Conservation (phyloP, 2,329 filamentous ascomycete species). For the Fusarium sp. region DNA sequence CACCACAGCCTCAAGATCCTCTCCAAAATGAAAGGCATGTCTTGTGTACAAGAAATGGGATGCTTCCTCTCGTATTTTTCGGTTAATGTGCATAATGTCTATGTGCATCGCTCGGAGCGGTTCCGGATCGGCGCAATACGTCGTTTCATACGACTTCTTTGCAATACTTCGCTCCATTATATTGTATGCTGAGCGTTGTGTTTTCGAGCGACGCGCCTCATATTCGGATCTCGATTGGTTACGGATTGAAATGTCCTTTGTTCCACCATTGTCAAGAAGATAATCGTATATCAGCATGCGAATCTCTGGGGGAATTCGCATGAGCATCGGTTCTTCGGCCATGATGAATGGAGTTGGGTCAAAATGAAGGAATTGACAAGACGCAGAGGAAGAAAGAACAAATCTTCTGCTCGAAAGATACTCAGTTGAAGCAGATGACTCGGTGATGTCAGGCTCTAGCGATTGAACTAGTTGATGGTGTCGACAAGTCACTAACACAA, state of each 20-base stretch:
- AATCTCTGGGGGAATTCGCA: constrained; percentile 57
- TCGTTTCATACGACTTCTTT: constrained; percentile 62
- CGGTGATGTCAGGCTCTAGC: constrained; percentile 26
- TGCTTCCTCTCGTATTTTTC: constrained; percentile 66
- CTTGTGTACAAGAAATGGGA: constrained; percentile 66
- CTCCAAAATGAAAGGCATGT: constrained; percentile 70
- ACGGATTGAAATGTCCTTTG: constrained; percentile 56
- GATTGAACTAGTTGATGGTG: constrained; percentile 21
- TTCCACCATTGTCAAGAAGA: constrained; percentile 57
- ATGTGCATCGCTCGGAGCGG: constrained; percentile 54
- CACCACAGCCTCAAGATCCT: constrained; percentile 69
- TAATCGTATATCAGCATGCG: constrained; percentile 59
- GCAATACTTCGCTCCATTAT: constrained; percentile 56
- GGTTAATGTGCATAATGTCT: constrained; percentile 60
- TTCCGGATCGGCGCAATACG: constrained; percentile 57
- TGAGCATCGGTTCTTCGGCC: constrained; percentile 43
- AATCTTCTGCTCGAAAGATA: background rate
- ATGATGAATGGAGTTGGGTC: constrained; percentile 22
- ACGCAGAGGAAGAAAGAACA: background rate
- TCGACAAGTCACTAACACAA: constrained; percentile 21
- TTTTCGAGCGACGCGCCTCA: constrained; percentile 29
- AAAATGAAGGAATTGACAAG: background rate
- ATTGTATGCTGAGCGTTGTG: constrained; percentile 55
- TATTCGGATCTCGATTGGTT: constrained; percentile 51
- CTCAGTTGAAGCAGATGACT: constrained; percentile 11